A percentile compares a stretch with the other conserved stretches of the same genome.
Conservation (phyloP, 2,329 filamentous ascomycete species). For the Diaporthe sp. region DNA sequence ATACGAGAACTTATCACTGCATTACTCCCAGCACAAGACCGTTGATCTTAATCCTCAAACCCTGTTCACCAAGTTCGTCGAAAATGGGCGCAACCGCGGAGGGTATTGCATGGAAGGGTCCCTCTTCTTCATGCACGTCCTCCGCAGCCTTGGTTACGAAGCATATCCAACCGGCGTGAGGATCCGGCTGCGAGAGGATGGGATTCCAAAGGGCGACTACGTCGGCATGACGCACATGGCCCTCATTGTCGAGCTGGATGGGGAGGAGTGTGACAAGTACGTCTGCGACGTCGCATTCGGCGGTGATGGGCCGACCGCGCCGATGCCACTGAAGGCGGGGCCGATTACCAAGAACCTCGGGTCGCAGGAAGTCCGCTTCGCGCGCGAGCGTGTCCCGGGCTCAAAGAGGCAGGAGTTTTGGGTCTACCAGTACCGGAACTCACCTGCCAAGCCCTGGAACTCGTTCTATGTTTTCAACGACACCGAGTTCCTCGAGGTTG, state of each 20-base stretch:
- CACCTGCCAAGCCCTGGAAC: constrained; percentile 63
- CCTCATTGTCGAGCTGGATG: constrained; percentile 68
- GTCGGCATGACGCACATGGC: constrained; percentile 65
- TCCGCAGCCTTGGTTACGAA: constrained; percentile 44
- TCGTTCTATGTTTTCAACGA: constrained; percentile 76
- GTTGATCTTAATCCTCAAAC: constrained; percentile 59
- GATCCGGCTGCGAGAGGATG: constrained; percentile 55
- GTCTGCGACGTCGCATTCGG: constrained; percentile 75
- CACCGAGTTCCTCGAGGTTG: constrained; percentile 70
- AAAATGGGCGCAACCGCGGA: constrained; percentile 56
- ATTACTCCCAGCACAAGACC: constrained; percentile 58
- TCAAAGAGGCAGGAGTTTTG: constrained; percentile 62
- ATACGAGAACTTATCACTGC: constrained; percentile 68
- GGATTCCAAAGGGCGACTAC: constrained; percentile 56
- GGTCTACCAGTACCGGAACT: constrained; percentile 73
- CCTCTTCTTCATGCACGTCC: constrained; percentile 59
- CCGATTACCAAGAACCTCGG: constrained; percentile 62
- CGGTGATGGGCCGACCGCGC: constrained; percentile 69
- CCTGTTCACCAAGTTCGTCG: constrained; percentile 64
- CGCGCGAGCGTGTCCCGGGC: constrained; percentile 61
- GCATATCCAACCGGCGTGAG: constrained; percentile 62
- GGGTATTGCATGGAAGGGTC: constrained; percentile 73
- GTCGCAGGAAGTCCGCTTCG: constrained; percentile 67
- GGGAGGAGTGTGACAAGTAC: constrained; percentile 57
- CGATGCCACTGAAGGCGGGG: constrained; percentile 64